Conservation (phyloP, 1,284 basidiomycete species). For the Moesziomyces aphidis region DNA sequence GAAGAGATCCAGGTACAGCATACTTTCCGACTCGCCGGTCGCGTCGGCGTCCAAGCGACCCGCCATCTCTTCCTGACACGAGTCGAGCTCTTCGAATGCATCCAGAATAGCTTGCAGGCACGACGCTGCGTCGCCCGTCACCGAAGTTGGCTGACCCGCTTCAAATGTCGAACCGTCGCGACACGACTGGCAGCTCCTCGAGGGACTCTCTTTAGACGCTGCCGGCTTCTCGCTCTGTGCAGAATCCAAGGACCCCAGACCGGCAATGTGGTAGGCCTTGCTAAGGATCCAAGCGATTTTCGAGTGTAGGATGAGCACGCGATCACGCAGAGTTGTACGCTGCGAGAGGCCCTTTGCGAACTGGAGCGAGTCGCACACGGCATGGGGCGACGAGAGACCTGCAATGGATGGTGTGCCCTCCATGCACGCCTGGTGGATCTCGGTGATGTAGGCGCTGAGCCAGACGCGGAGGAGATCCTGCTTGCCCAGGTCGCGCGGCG, state of each 20-base stretch:
- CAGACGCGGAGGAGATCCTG: slow-evolving; percentile 40
- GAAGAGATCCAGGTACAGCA: slow-evolving; percentile 36
- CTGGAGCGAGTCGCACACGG: slow-evolving; percentile 32
- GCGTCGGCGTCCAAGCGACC: slow-evolving; percentile 24
- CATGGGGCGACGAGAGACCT: slow-evolving; percentile 18
- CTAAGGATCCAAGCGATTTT: slow-evolving; percentile 35
- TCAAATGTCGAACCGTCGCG: slow-evolving; percentile 10
- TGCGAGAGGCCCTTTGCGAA: slow-evolving; percentile 24
- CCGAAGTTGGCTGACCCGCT: background rate
- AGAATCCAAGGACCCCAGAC: slow-evolving; percentile 10
- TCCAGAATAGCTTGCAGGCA: slow-evolving; percentile 19
- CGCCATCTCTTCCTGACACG: slow-evolving; percentile 41
- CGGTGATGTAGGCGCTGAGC: slow-evolving; percentile 38
- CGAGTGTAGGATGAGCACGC: slow-evolving; percentile 28
- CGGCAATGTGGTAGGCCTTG: slow-evolving; percentile 33
- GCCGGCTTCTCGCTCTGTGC: slow-evolving; percentile 7
- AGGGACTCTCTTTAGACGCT: slow-evolving; percentile 11
- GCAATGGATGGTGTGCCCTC: slow-evolving; percentile 32
- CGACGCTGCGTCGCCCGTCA: slow-evolving; percentile 14
- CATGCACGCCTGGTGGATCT: slow-evolving; percentile 40
- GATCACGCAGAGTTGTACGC: slow-evolving; percentile 27
- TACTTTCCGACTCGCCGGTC: slow-evolving; percentile 29
- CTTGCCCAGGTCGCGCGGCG: slow-evolving; percentile 34
- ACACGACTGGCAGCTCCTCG: slow-evolving; percentile 20
- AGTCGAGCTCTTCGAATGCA: slow-evolving; percentile 31